A percentile compares a stretch with the other conserved stretches of the same genome.
These are phyloP conservation scores for Debaryomyces castellii DNA, from an alignment of 805 yeast species.

Conservation along the genomic window DNA sequence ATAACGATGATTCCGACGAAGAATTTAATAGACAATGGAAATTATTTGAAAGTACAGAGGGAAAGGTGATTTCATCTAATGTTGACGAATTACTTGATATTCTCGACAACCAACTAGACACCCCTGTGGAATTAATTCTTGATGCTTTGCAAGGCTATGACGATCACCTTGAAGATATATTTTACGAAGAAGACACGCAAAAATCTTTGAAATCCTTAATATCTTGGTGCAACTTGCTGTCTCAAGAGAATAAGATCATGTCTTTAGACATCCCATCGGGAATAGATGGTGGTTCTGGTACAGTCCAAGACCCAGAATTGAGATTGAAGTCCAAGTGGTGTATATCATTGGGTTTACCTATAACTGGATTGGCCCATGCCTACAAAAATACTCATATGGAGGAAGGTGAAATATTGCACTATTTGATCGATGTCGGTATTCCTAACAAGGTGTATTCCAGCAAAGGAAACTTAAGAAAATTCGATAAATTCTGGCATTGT, in stretches of 20 bases:
- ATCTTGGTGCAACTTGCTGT: constrained; percentile 62
- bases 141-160: constrained; percentile 89
- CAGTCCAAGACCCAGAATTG: constrained; percentile 26
- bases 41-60: constrained; percentile 62
- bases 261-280: constrained; percentile 85
- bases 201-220: constrained; percentile 45
- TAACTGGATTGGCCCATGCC: constrained; percentile 60
- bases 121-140: constrained; percentile 75
- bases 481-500: constrained; percentile 46
- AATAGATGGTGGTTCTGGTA: constrained; percentile 79
- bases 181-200: constrained; percentile 37
- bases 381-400: constrained; percentile 52
- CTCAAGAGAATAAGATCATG: constrained; percentile 44
- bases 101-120: constrained; percentile 48
- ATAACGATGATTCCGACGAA: constrained; percentile 38
- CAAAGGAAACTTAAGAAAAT: constrained; percentile 41
- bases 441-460: constrained; percentile 54
- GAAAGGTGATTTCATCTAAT: constrained; percentile 50
- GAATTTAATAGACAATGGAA: constrained; percentile 51
- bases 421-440: constrained; percentile 67
- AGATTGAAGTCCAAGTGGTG: constrained; percentile 54
- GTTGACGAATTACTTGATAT: constrained; percentile 34
- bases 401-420: constrained; percentile 48
- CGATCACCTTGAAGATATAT: constrained; percentile 60
- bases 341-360: constrained; percentile 71